Conservation (phyloP, 257 asterid genomes). For the Scutellaria barbata region DNA sequence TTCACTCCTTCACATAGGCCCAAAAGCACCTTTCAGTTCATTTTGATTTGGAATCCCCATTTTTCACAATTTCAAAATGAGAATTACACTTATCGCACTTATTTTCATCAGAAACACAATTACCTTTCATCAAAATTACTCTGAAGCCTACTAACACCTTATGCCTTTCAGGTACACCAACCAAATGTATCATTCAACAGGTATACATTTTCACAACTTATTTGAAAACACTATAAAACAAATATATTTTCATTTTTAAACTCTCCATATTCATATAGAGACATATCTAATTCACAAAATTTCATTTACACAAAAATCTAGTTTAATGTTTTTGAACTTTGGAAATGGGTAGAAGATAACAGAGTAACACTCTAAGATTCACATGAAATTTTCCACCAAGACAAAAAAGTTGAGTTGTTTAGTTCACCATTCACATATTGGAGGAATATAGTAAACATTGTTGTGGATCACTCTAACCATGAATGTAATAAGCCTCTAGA, state of each 20-base stretch:
- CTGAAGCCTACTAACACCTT: background rate
- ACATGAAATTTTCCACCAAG: background rate
- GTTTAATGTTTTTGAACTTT: slow-evolving; percentile 2
- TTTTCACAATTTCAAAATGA: background rate
- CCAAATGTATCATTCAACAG: background rate
- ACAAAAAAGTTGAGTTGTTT: background rate
- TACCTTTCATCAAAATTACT: background rate
- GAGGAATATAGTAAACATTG: background rate
- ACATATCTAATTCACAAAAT: background rate
- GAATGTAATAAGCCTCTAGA: slow-evolving; percentile 6
- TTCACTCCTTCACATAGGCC: background rate
- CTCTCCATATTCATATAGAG: background rate
- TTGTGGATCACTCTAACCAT: background rate
- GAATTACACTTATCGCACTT: background rate
- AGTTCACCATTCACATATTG: slow-evolving; percentile 10
- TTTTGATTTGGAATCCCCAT: background rate
- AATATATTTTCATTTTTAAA: background rate
- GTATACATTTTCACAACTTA: background rate
- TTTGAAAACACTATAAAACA: background rate
- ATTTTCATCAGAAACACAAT: background rate
- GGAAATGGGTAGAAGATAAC: background rate
- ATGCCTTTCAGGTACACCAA: background rate
- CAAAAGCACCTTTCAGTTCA: background rate
- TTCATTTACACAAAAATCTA: background rate
- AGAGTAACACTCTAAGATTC: slow-evolving; percentile 15